A percentile compares a stretch with the other conserved stretches of the same genome.
Conservation (phyloP, 2,329 filamentous ascomycete species). For the Arthrobotrys sphaeroides region DNA sequence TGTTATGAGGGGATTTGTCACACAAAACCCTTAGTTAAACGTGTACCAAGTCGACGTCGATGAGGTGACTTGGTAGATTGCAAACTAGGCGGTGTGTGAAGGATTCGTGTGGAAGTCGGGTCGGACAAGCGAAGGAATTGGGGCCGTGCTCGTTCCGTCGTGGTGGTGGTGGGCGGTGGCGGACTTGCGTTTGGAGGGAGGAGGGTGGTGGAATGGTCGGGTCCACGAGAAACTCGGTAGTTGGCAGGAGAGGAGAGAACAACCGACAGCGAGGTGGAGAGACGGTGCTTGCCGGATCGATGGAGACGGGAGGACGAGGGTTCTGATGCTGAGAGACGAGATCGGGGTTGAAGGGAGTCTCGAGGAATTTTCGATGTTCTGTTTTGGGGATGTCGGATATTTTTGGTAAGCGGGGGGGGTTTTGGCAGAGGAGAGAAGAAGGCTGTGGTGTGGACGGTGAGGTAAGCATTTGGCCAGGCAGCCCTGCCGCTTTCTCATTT, state of each 20-base stretch:
- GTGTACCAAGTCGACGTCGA: slow-evolving; percentile 38
- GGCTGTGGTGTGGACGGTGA: slow-evolving; percentile 6
- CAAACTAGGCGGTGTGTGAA: slow-evolving; percentile 29
- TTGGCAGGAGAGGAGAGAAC: slow-evolving; percentile 42
- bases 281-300: neutral
- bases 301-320: neutral
- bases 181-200: slow-evolving; percentile 9
- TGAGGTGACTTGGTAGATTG: slow-evolving; percentile 25
- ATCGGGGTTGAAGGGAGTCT: neutral
- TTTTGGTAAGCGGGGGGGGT: slow-evolving; percentile 22
- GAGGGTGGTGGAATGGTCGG: slow-evolving; percentile 4
- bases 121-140: slow-evolving; percentile 35
- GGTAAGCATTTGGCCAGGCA: slow-evolving; percentile 16
- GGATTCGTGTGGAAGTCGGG: slow-evolving; percentile 36
- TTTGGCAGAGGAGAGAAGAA: neutral
- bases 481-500: no score
- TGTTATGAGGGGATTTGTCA: slow-evolving; percentile 15
- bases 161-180: slow-evolving; percentile 31
- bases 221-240: slow-evolving; percentile 54
- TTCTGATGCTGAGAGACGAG: neutral
- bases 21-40: slow-evolving; percentile 18
- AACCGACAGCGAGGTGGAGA: slow-evolving; percentile 4
- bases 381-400: slow-evolving; percentile 15
- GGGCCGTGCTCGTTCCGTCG: slow-evolving; percentile 19
- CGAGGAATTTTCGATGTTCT: slow-evolving; percentile 19